These are phyloP conservation scores for Ascomycota sp. DNA, from an alignment of 2,329 filamentous ascomycete species.

Conservation along the genomic window DNA sequence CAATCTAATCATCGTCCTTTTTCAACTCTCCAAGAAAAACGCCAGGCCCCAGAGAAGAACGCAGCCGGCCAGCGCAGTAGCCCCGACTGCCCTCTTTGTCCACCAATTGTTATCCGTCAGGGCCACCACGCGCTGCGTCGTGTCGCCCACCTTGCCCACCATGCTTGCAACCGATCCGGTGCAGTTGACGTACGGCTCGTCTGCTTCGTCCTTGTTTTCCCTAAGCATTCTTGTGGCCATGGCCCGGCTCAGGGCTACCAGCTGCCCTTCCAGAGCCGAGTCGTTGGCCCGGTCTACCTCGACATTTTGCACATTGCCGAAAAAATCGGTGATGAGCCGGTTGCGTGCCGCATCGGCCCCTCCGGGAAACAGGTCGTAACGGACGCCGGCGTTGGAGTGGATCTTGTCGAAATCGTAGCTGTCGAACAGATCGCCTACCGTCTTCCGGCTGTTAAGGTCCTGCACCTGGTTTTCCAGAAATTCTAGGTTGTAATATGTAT, in stretches of 20 bases:
- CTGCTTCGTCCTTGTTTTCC: conserved; percentile 21
- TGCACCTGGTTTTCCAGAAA: conserved; percentile 83
- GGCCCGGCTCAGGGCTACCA: conserved; percentile 53
- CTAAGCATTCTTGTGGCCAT: conserved; percentile 37
- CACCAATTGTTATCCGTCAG: conserved; percentile 47
- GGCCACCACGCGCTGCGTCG: conserved; percentile 27
- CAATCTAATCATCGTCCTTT: too few relatives aligned
- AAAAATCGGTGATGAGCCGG: conserved; percentile 85
- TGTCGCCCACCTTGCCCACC: conserved; percentile 10
- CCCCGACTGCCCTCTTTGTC: conserved; percentile 43
- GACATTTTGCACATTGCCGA: conserved; percentile 93
- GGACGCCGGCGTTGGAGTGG: conserved; percentile 74
- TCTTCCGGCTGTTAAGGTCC: conserved; percentile 71
- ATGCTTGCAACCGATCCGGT: conserved; percentile 5
- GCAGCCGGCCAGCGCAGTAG: conserved; percentile 39
- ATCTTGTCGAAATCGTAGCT: conserved; percentile 92
- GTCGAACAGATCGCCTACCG: conserved; percentile 84
- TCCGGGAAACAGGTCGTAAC: conserved; percentile 87
- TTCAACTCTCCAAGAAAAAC: conserved; percentile 24
- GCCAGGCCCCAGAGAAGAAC: conserved; percentile 37
- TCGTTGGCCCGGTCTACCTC: conserved; percentile 54
- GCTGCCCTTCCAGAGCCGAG: conserved; percentile 46
- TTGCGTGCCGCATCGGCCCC: conserved; percentile 59
- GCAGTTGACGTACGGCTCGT: too few relatives aligned
- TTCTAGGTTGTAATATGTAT: conserved; percentile 96